Conservation (phyloP, 2,329 filamentous ascomycete genomes). For the Stemphylium vesicarium region DNA sequence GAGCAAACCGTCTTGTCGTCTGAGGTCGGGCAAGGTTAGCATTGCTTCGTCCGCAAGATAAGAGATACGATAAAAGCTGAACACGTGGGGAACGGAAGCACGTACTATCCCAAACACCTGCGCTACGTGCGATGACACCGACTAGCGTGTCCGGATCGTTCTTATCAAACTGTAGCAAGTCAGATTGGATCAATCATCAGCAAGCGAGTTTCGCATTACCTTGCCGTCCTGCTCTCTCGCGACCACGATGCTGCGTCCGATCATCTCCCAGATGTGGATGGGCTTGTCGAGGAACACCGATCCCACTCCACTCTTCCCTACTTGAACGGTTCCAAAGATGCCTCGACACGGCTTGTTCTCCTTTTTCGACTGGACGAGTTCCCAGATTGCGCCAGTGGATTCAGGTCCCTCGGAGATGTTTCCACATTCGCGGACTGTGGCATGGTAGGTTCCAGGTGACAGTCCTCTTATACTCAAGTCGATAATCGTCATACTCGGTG, state of each 20-base stretch:
- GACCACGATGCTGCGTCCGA: conserved; percentile 90
- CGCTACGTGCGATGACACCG: conserved; percentile 92
- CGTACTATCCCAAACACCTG: conserved; percentile 85
- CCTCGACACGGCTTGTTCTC: conserved; percentile 62
- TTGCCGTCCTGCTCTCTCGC: conserved; percentile 69
- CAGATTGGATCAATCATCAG: conserved; percentile 52
- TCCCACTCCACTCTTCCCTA: conserved; percentile 77
- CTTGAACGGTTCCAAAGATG: conserved; percentile 74
- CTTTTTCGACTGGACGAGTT: conserved; percentile 54
- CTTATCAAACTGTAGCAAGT: conserved; percentile 32
- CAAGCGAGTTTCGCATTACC: conserved; percentile 17
- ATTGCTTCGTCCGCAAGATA: neutral
- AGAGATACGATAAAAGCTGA: neutral
- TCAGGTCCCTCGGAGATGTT: conserved; percentile 84
- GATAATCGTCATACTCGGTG: conserved; percentile 76
- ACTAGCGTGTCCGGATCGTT: conserved; percentile 88
- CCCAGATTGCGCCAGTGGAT: conserved; percentile 86
- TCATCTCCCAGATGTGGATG: conserved; percentile 93
- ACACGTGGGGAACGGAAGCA: conserved; percentile 14
- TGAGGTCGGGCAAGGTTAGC: conserved; percentile 9
- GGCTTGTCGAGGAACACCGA: conserved; percentile 80
- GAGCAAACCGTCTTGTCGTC: conserved; percentile 97
- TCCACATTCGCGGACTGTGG: conserved; percentile 83
- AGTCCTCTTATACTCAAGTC: conserved; percentile 88
- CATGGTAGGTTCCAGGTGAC: conserved; percentile 78